These are phyloP conservation scores for Euptelea pleiosperma DNA, from an alignment of 164 flowering plant genomes.

Conservation along the genomic window DNA sequence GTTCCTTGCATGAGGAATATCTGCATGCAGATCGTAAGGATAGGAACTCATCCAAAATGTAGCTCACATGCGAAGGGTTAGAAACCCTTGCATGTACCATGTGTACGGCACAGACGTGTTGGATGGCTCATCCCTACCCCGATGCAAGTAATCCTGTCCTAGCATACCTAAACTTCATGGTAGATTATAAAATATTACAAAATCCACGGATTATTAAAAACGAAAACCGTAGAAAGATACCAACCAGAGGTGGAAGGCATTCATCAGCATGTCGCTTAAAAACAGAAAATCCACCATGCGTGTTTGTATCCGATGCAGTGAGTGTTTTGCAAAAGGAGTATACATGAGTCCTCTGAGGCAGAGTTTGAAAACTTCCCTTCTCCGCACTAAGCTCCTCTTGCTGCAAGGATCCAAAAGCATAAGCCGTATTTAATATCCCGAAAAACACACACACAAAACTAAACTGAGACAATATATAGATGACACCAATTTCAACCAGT, in stretches of 20 bases:
- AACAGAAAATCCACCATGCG: conserved; percentile 64
- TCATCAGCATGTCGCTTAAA: conserved; percentile 50
- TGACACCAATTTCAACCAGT: not conserved
- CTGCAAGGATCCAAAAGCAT: conserved; percentile 22
- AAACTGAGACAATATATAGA: too few species aligned
- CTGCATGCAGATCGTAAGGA: too few species aligned
- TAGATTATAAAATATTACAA: not conserved
- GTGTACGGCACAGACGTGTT: not conserved
- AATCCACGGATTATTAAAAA: not conserved
- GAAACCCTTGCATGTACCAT: not conserved
- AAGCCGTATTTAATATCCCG: not conserved
- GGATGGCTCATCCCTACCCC: not conserved
- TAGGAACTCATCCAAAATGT: too few species aligned
- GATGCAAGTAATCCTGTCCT: not conserved
- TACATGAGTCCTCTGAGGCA: conserved; percentile 10
- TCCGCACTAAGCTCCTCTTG: conserved; percentile 20
- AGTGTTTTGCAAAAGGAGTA: conserved; percentile 42
- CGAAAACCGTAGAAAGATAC: conserved; percentile 8
- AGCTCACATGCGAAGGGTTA: too few species aligned
- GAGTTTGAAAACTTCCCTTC: conserved; percentile 3
- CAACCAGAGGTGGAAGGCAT: conserved; percentile 58
- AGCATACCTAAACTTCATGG: not conserved
- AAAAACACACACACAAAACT: not conserved
- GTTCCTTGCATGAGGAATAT: too few species aligned
- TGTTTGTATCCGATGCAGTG: conserved; percentile 60